phyloP scores from a whole-genome alignment of 83 land plant species.

The Larix sibirica region DNA sequence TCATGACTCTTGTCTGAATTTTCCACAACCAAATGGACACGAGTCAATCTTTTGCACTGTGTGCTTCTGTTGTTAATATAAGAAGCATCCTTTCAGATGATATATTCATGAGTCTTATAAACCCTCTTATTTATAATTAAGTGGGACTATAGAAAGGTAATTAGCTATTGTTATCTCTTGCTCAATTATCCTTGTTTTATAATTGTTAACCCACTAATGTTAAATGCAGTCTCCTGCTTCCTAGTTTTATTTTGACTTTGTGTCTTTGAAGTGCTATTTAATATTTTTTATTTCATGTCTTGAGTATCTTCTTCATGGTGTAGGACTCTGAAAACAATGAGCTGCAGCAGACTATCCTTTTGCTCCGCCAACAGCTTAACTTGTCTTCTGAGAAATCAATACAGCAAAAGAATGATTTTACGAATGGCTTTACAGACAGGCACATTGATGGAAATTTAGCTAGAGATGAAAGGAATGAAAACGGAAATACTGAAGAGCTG shows the following conservation, averaged over 20 bases:
- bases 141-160: background rate
- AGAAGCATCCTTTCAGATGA: background rate
- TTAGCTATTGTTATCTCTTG: background rate
- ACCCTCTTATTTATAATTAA: background rate
- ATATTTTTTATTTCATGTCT: constrained; percentile 24
- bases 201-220: background rate
- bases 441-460: background rate
- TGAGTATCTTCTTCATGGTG: constrained; percentile 1
- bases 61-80: no score
- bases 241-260: background rate
- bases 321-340: constrained; percentile 56
- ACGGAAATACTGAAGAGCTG: constrained; percentile 41
- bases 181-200: background rate
- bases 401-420: constrained; percentile 10
- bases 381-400: constrained; percentile 24
- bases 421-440: background rate
- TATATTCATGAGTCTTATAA: background rate
- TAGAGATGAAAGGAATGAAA: constrained; percentile 18
- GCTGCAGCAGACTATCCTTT: constrained; percentile 49
- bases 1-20: no score
- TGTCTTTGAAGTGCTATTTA: constrained; percentile 6
- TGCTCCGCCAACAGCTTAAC: constrained; percentile 48
- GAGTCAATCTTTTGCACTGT: no score
- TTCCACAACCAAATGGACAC: no score
- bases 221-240: background rate